These are phyloP conservation scores for Pyrenochaeta sp. DNA, from an alignment of 2,329 filamentous ascomycete species.

Conservation along the genomic window DNA sequence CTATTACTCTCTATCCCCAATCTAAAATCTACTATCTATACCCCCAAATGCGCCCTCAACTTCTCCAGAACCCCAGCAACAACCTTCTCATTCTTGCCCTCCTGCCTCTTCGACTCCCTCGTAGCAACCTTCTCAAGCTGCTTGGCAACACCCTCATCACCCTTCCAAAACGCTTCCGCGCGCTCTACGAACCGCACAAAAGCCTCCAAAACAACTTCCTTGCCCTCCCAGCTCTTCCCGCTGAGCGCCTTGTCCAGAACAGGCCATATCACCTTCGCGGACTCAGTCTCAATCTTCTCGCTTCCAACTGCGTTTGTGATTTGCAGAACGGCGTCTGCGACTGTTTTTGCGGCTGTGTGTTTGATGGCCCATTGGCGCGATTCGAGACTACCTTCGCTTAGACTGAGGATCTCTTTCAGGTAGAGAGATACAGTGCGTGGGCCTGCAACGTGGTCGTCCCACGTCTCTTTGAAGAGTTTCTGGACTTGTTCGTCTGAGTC, in stretches of 20 bases:
- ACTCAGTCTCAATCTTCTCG: conserved; percentile 67
- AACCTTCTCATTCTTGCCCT: conserved; percentile 70
- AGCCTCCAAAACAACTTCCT: conserved; percentile 82
- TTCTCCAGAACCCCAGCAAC: conserved; percentile 25
- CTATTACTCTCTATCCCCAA: not conserved
- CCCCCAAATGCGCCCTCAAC: conserved; percentile 17
- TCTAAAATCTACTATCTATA: not conserved
- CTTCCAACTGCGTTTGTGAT: conserved; percentile 65
- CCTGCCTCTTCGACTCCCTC: conserved; percentile 91
- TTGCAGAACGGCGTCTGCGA: conserved; percentile 75
- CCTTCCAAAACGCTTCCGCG: conserved; percentile 65
- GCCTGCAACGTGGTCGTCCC: conserved; percentile 90
- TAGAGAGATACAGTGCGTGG: conserved; percentile 83
- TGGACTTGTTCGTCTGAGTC: conserved; percentile 82
- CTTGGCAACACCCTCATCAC: conserved; percentile 65
- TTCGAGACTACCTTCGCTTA: conserved; percentile 74
- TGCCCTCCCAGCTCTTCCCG: conserved; percentile 92
- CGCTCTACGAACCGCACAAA: conserved; percentile 80
- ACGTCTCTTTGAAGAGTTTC: conserved; percentile 83
- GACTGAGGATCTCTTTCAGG: conserved; percentile 77
- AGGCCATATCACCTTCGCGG: conserved; percentile 77
- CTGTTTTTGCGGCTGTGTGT: conserved; percentile 82
- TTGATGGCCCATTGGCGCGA: conserved; percentile 90
- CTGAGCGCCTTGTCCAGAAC: conserved; percentile 80
- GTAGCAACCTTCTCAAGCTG: conserved; percentile 74